Evolutionary conservation across 495 filamentous ascomycete species (phyloP).

Genomic region (Penicillium canariense): DNA sequence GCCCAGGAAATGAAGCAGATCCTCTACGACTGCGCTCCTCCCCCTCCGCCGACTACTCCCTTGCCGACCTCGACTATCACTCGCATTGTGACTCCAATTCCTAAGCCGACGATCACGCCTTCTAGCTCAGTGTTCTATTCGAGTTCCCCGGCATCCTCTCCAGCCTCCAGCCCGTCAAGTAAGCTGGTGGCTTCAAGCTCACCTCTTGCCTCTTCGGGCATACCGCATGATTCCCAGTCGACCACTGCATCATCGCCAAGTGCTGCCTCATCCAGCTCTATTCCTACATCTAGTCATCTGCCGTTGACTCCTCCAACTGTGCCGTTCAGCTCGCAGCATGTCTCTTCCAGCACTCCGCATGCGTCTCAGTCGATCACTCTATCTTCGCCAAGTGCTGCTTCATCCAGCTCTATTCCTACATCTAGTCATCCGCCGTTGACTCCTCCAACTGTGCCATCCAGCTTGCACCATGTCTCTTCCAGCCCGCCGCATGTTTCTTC

Average conservation of each 20-base stretch:
- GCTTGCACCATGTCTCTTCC: not conserved
- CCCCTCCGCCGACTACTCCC: conserved; percentile 19
- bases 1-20: conserved; percentile 44
- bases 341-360: conserved; percentile 9
- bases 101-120: conserved; percentile 14
- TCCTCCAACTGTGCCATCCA: not conserved
- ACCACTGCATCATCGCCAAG: not conserved
- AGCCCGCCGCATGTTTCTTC: conserved; percentile 10
- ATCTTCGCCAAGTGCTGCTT: not conserved
- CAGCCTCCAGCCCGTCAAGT: conserved; percentile 12
- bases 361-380: not conserved
- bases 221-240: not conserved
- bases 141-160: conserved; percentile 16
- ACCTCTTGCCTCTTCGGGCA: not conserved
- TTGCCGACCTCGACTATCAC: conserved; percentile 16
- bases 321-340: not conserved
- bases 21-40: conserved; percentile 33
- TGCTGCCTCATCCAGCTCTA: not conserved
- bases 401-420: not conserved
- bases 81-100: conserved; percentile 20
- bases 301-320: not conserved
- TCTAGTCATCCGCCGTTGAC: not conserved
- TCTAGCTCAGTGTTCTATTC: conserved; percentile 14
- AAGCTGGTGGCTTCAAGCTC: conserved; percentile 10
- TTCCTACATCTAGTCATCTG: not conserved